Conservation (phyloP, 495 filamentous ascomycete species). For the Aspergillus sclerotiicarbonarius region DNA sequence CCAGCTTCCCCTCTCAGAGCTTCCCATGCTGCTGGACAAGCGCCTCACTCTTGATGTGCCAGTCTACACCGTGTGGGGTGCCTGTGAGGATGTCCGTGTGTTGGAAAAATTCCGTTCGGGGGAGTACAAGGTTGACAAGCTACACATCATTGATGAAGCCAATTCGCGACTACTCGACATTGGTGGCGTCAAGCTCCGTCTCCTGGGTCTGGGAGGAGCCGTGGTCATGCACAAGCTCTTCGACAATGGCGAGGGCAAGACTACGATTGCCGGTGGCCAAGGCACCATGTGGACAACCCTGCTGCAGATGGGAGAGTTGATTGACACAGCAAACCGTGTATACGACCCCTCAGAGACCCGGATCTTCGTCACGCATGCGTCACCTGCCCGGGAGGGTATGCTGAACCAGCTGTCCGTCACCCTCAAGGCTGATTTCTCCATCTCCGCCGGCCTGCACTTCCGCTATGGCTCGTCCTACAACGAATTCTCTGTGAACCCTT, state of each 20-base stretch:
- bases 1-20: conserved; percentile 90
- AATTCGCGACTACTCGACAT: conserved; percentile 91
- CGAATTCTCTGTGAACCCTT: conserved; percentile 98
- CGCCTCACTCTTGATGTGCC: conserved; percentile 88
- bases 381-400: conserved; percentile 93
- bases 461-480: conserved; percentile 99
- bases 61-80: conserved; percentile 98
- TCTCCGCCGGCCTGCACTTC: conserved; percentile 98
- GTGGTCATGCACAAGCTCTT: conserved; percentile 99
- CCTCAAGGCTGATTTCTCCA: conserved; percentile 96
- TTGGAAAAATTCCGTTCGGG: conserved; percentile 97
- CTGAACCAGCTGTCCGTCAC: conserved; percentile 97
- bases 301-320: conserved; percentile 96
- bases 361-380: conserved; percentile 95
- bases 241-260: conserved; percentile 96
- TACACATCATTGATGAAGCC: conserved; percentile 97
- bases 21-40: conserved; percentile 86
- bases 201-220: conserved; percentile 91
- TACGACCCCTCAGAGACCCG: conserved; percentile 99
- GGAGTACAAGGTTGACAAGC: conserved; percentile 96
- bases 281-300: conserved; percentile 99
- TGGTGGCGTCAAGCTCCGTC: conserved; percentile 91
- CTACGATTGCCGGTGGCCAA: conserved; percentile 96
- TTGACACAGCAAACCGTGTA: conserved; percentile 96
- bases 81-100: conserved; percentile 97